Evolutionary conservation across 176 grass and related monocot species (phyloP).

Genomic region (Ensete ventricosum): DNA sequence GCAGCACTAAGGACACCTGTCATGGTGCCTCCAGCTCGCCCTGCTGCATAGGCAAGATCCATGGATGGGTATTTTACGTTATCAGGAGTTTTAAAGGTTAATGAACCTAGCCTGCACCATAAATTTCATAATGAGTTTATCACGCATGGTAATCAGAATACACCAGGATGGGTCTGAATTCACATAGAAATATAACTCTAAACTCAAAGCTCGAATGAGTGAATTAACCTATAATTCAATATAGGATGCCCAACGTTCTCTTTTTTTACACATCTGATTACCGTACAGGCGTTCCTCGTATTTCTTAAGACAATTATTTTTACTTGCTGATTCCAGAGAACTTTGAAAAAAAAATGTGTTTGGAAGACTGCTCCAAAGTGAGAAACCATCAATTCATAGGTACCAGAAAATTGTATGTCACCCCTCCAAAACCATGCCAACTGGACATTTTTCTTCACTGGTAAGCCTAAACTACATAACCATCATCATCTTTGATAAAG

Average conservation of each 20-base stretch:
- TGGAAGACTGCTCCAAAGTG: no score
- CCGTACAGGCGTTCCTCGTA: neutral
- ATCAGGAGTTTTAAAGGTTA: constrained; percentile 88
- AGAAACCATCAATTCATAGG: no score
- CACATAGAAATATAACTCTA: neutral
- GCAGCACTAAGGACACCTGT: constrained; percentile 96
- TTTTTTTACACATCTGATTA: neutral
- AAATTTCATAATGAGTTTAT: neutral
- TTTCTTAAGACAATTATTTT: neutral
- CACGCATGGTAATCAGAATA: neutral
- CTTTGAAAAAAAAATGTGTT: no score
- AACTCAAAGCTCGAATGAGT: neutral
- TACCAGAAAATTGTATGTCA: no score
- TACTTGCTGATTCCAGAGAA: neutral
- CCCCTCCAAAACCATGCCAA: no score
- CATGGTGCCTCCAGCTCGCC: constrained; percentile 94
- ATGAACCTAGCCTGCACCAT: constrained; percentile 55
- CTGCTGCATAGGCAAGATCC: constrained; percentile 85
- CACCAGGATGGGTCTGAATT: neutral
- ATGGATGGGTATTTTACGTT: constrained; percentile 93
- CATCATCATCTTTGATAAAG: no score
- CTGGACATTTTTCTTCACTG: no score
- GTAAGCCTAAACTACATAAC: no score
- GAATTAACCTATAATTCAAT: no score
- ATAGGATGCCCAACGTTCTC: no score